Evolutionary conservation across 2,329 filamentous ascomycete species (phyloP), one percentile per base, ranked within the genome.

Genomic region (Aspergillus aculeatinus): DNA sequence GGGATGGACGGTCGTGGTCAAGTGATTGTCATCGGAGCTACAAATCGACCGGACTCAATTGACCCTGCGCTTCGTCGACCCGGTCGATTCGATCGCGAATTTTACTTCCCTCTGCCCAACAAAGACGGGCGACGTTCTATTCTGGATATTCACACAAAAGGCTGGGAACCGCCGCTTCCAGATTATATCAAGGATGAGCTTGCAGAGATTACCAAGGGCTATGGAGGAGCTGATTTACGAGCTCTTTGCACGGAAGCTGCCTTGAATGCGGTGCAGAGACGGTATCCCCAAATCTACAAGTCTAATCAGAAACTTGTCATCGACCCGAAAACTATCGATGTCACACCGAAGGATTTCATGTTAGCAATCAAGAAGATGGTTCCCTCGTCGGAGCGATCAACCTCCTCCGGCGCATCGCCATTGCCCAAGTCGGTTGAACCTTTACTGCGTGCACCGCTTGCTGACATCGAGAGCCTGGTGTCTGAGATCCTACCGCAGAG

Each of bases 21-120:
- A 76, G 95, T 99, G 62, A 96, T 99, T 72, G 93, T 99, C 39
- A 98, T 99, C 70, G 95, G 95, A 66, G 95, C 95, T n/a, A 99
- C 94, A 60, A 99, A 99, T 74, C 87, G 94, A 65, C 94, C 95
- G 0, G 94, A 98, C 76, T 96, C 95, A 55, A 93, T 99, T 63
- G 94, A 99, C 74, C 94, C 94, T 66, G 94, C 94, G n/a, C 83
- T 99, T 60, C 89, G 95, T 62, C 88, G 94, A 54, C 94, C 95
- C 21, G 96, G 95, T 48, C 89, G 95, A 55, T 99, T 99, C 71
- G 95, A 99, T 73, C 85, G 95, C 74, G 96, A 99, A 75, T 99
- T 99, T 70, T 98, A 98, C 79, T 99, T 99, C 72, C 93, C 95
- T 0, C 81, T 99, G 33, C 95, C 95, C 0, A 91, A 94, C 67